Base-by-base conservation (phyloP, 2,329 filamentous ascomycete species). In the Pseudogymnoascus sp. region DNA sequence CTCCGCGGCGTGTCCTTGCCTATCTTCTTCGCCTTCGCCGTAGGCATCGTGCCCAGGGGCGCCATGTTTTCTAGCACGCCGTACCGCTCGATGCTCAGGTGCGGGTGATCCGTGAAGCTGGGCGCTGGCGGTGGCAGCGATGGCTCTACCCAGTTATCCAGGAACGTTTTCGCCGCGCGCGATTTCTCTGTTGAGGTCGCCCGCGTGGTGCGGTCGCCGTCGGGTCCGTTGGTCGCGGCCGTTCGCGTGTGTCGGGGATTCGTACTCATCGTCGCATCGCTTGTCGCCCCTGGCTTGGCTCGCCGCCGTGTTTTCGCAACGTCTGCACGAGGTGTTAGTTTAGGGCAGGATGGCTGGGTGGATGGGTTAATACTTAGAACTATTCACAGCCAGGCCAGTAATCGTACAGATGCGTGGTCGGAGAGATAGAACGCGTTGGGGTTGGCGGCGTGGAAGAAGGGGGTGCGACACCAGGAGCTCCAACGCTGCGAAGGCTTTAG, bases 11-110 rank as follows among this genome's bases (percentile, higher is more conserved):
- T 14, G n/a, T 59, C 44, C 44, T 50, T 50, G 11, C 44, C 44
- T 63, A 72, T 72, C 70, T 77, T 80, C 76, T 85, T 84, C 67
- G 86, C 78, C 72, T 84, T 82, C 59, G 81, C 76, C 21, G 80
- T 81, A 11, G 92, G 92, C 68, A 86, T 80, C 62, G 86, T 82
- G 42, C 92, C 92, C 63, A 96, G 77, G 25, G 92, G 87, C 62
- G 86, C 87, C 92, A 96, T 96, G 70, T 87, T 87, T 75, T 90
- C 87, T 64, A 95, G 79, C 16, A 95, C 89, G 67, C 90, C 90
- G 73, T 86, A 84, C 59, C 88, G 82, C 70, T 88, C 79, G 68
- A 94, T 82, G 50, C 89, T 89, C 63, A 82, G 84, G 28, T 62
- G 61, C 40, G 70, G 68, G 50, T 63, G 44, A 73, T 96, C 91